Base-by-base conservation (phyloP, 176 grass and related monocot species). In the Bolboschoenus planiculmis region DNA sequence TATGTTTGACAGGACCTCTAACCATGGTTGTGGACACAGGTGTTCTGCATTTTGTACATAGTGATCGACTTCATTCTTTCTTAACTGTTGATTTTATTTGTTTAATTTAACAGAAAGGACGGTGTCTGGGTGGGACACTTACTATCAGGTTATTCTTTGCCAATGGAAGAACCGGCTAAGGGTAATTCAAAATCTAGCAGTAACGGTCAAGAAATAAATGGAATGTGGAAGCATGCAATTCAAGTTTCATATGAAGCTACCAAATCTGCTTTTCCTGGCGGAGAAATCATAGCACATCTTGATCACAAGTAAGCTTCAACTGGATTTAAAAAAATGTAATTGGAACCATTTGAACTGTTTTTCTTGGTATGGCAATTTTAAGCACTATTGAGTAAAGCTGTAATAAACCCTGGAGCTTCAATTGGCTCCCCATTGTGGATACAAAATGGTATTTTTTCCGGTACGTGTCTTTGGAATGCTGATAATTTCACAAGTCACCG, bases 61-160 rank as follows among this genome's bases (percentile, higher is more conserved):
- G 9, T 40, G 1, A 8, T 58, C 13, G 33, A 40, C 34, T 24
- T 40, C 29, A 53, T 57, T 56, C 31, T 57, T 80, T 80, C 29
- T 40, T 80, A 80, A 80, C 24, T 80, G 18, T 39, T 40, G 50
- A 36, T 80, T 56, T 58, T 60, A 57, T 33, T 80, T 79, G 5
- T 58, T 35, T 24, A 15, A 58, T 80, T 48, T 16, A 61, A 81
- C 89, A 97, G 95, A 29, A 97, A 94, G 89, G 88, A 88, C 58
- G 90, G 92, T 26, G 89, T 97, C 10, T 97, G 95, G 92, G 95
- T 97, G 47, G 92, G 95, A 51, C 95, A 97, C 82, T 84, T 97
- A 29, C 84, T 94, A 20, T 94, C 95, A 66, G 89, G 88, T 47
- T 94, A 94, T 78, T 92, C 95, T 48, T 87, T 97, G 83, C 92